Evolutionary conservation across 805 yeast species (phyloP), one percentile per base, ranked within the genome.

Genomic region (Priceomyces haplophilus): DNA sequence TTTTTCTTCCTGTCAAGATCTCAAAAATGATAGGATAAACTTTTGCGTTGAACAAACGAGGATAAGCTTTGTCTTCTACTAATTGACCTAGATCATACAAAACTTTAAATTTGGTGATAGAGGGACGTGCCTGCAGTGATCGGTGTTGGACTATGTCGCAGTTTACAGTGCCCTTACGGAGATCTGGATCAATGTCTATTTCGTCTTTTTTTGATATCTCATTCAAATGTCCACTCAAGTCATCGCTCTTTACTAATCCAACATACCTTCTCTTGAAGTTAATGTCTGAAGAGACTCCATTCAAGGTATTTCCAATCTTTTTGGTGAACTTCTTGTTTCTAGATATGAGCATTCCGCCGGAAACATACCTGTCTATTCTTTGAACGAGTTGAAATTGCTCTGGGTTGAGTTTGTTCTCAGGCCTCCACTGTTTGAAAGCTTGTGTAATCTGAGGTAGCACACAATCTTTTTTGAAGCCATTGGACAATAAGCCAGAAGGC

Each of bases 1-100:
- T 56, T 47, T 56, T 58, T 29, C 61, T 39, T 4, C 62, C 61
- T 1, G 61, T 55, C 15, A 44, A 40, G 13, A 56, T 43, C 34
- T 55, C 54, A 27, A 56, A 39, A 3, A 55, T 38, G 2, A 53
- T 40, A 5, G 62, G 62, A 19, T 44, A 43, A 3, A 55, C 41
- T 21, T 46, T 50, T 4, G 41, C 39, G 7, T 39, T 16, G 35
- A 41, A 54, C 4, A 56, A 44, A n/a, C 38, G 19, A 8, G 55
- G 56, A 35, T 50, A 54, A 17, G 33, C 27, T 12, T 17, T 17
- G 13, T 25, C 20, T 16, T 50, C 42, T 3, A 31, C 33, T 4
- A 3, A 1, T 4, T 46, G 13, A 1, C 54, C 47, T 3, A 33
- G 7, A 19, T 35, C 38, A 34, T 47, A 47, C n/a, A 58, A 43